phyloP scores from a whole-genome alignment of 805 yeast genomes.

The Torulaspora gathmanii region DNA sequence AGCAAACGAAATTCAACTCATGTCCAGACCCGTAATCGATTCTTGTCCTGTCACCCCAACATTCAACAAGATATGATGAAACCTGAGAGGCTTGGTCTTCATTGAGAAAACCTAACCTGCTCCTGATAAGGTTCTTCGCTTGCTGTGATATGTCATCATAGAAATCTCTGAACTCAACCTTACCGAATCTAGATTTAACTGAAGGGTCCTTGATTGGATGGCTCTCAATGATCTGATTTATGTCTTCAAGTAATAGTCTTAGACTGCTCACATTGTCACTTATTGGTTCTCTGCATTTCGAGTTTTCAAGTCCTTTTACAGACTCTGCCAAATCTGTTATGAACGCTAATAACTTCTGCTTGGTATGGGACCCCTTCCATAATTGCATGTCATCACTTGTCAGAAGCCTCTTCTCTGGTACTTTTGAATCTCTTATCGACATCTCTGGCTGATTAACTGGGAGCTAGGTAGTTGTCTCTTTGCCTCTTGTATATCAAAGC shows the following conservation, averaged over 20 bases:
- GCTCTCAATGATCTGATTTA: slow-evolving; percentile 42
- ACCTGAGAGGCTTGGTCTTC: slow-evolving; percentile 41
- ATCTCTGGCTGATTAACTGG: not conserved
- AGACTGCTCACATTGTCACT: slow-evolving; percentile 37
- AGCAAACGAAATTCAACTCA: slow-evolving; percentile 77
- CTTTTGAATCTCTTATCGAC: not conserved
- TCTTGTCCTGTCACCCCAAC: slow-evolving; percentile 80
- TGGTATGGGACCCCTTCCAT: slow-evolving; percentile 54
- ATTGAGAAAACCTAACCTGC: slow-evolving; percentile 13
- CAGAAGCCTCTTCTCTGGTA: slow-evolving; percentile 44
- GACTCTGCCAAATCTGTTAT: slow-evolving; percentile 55
- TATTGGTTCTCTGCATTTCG: slow-evolving; percentile 40
- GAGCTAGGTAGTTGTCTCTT: not conserved
- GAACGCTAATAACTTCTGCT: slow-evolving; percentile 48
- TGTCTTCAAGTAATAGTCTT: slow-evolving; percentile 41
- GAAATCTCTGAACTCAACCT: slow-evolving; percentile 78
- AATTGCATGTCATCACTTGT: slow-evolving; percentile 54
- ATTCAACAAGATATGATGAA: slow-evolving; percentile 54
- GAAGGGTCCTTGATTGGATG: slow-evolving; percentile 69
- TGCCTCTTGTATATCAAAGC: not conserved
- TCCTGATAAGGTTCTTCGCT: slow-evolving; percentile 27
- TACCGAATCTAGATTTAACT: slow-evolving; percentile 77
- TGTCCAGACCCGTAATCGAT: slow-evolving; percentile 98
- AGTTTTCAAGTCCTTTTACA: slow-evolving; percentile 57
- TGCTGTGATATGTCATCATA: slow-evolving; percentile 54